phyloP scores from a whole-genome alignment of 352 stramenopile species.

The Plasmopara muralis region DNA sequence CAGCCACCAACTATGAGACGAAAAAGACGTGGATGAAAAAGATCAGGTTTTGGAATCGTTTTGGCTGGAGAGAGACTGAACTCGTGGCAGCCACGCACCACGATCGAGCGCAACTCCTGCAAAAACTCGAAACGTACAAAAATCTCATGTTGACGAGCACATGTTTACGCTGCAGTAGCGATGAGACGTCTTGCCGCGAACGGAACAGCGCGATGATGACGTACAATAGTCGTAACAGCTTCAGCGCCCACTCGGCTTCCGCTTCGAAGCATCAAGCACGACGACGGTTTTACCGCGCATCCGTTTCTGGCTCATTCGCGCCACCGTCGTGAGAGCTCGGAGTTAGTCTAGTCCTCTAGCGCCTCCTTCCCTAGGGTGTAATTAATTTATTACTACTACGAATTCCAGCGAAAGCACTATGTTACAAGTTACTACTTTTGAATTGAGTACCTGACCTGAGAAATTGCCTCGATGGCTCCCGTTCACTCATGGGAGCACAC shows the following conservation, averaged over 20 bases:
- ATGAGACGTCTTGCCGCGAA: conserved; percentile 18
- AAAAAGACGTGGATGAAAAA: conserved; percentile 65
- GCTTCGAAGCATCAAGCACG: conserved; percentile 23
- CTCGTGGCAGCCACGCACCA: conserved; percentile 32
- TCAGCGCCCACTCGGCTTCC: conserved; percentile 10
- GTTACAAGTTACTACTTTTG: neutral
- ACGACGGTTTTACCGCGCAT: conserved; percentile 50
- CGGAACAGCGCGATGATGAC: conserved; percentile 21
- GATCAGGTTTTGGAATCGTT: conserved; percentile 59
- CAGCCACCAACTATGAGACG: conserved; percentile 31
- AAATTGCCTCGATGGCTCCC: neutral
- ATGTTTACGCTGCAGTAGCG: conserved; percentile 20
- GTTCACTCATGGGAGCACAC: no score
- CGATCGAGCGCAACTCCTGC: conserved; percentile 36
- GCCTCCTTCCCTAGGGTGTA: conserved; percentile 20
- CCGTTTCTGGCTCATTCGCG: conserved; percentile 21
- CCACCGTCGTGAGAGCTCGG: conserved; percentile 22
- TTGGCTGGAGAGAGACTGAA: conserved; percentile 54
- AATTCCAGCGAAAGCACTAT: conserved; percentile 7
- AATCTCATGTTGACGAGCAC: neutral
- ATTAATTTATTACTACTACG: conserved; percentile 23
- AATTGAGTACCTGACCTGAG: neutral
- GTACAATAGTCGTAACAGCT: conserved; percentile 14
- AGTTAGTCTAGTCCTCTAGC: conserved; percentile 2
- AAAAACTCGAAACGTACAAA: conserved; percentile 18